These are phyloP conservation scores for Pythium rishiriense DNA, from an alignment of 352 stramenopile species.

Conservation along the genomic window DNA sequence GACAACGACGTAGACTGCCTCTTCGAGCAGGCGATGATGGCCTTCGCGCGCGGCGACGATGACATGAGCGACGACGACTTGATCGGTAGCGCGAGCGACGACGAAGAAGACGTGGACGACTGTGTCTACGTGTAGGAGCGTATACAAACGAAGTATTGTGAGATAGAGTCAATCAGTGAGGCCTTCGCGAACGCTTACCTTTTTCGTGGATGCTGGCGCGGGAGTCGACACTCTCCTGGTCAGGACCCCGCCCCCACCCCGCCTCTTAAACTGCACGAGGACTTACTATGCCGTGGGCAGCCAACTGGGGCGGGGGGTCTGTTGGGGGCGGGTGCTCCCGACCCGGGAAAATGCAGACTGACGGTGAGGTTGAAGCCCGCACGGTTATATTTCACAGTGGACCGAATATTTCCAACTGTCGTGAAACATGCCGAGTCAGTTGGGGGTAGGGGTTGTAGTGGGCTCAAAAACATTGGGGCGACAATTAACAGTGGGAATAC, in stretches of 20 bases:
- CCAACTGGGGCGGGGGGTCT: constrained; percentile 1
- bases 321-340: background rate
- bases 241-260: background rate
- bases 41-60: constrained; percentile 1
- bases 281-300: constrained; percentile 5
- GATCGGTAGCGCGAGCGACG: constrained; percentile 1
- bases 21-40: constrained; percentile 8
- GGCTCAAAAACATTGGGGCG: constrained; percentile 3
- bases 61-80: constrained; percentile 4
- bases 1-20: constrained; percentile 7
- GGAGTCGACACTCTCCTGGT: constrained; percentile 5
- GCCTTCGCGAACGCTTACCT: constrained; percentile 2
- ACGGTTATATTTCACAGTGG: constrained; percentile 3
- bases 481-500: constrained; percentile 8
- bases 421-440: constrained; percentile 5
- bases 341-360: constrained; percentile 1
- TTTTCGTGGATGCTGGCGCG: background rate
- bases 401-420: constrained; percentile 6
- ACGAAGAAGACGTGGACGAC: constrained; percentile 3
- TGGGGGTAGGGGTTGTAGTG: constrained; percentile 4
- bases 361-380: constrained; percentile 3
- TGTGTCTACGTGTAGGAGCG: constrained; percentile 8
- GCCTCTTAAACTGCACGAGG: constrained; percentile 10
- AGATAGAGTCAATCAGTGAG: constrained; percentile 1
- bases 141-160: constrained; percentile 8